Evolutionary conservation across 176 grass and related monocot species (phyloP).

Genomic region (Bonia amplexicaulis): DNA sequence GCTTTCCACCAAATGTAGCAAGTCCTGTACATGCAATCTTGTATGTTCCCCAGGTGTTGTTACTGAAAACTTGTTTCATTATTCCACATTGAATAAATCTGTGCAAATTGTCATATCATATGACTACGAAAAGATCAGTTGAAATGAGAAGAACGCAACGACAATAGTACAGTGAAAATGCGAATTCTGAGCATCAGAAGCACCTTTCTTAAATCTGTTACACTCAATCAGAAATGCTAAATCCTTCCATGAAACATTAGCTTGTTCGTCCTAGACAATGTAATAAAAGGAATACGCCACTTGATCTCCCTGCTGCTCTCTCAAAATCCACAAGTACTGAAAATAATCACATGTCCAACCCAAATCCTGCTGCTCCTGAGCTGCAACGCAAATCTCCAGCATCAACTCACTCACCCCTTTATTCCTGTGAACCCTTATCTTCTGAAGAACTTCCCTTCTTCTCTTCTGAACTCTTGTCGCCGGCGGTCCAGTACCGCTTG

Average conservation of each 20-base stretch:
- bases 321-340: not conserved
- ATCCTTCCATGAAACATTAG: not conserved
- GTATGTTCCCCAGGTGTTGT: not conserved
- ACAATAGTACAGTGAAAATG: not conserved
- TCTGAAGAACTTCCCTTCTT: not conserved
- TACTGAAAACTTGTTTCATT: not conserved
- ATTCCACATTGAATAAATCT: not conserved
- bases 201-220: not conserved
- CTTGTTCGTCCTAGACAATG: not conserved
- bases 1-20: not conserved
- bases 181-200: not conserved
- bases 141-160: not conserved
- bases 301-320: not conserved
- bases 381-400: not conserved
- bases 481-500: slow-evolving; percentile 74
- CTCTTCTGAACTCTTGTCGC: slow-evolving; percentile 13
- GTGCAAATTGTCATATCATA: not conserved
- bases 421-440: not conserved
- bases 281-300: not conserved
- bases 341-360: not conserved
- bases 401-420: not conserved
- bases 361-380: not conserved
- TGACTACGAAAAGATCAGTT: not conserved
- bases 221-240: not conserved
- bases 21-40: not conserved